These are phyloP conservation scores for Tilletia setariae DNA, from an alignment of 1,284 basidiomycete genomes.

Conservation along the genomic window DNA sequence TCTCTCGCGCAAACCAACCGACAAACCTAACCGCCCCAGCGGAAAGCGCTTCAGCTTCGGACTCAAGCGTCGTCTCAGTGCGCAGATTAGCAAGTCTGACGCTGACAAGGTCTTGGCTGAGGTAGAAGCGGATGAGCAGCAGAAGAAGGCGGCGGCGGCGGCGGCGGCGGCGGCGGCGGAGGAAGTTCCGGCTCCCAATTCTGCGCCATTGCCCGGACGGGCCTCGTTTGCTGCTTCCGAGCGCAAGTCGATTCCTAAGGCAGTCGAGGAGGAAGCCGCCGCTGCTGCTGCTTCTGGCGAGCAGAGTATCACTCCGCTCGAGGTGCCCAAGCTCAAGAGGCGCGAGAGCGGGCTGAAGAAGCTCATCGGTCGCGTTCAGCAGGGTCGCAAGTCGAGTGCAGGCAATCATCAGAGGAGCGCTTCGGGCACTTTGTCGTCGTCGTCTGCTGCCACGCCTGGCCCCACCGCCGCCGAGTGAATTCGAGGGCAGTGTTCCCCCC, in stretches of 20 bases:
- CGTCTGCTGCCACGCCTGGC: not conserved
- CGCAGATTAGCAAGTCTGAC: not conserved
- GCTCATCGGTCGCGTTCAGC: not conserved
- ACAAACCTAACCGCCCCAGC: not conserved
- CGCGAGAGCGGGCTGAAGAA: not conserved
- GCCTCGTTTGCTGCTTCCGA: not conserved
- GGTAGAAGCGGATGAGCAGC: not conserved
- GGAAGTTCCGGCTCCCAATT: not conserved
- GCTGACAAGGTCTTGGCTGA: not conserved
- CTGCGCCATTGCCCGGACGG: too few relatives aligned
- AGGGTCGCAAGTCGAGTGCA: too few relatives aligned
- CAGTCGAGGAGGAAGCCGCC: not conserved
- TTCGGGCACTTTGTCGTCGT: constrained; percentile 1
- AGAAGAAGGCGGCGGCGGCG: not conserved
- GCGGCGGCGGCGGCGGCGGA: too few relatives aligned
- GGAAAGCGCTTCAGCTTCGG: not conserved
- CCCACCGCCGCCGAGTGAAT: too few relatives aligned
- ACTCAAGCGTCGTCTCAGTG: not conserved
- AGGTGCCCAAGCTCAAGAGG: constrained; percentile 1
- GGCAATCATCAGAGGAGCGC: too few relatives aligned
- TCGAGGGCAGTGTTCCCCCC: too few relatives aligned
- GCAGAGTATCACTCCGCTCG: not conserved
- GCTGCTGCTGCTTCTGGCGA: not conserved
- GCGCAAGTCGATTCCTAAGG: not conserved
- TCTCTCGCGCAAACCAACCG: not conserved